Evolutionary conservation across 164 flowering plant species (phyloP).

Genomic region (Litsea cubeba): DNA sequence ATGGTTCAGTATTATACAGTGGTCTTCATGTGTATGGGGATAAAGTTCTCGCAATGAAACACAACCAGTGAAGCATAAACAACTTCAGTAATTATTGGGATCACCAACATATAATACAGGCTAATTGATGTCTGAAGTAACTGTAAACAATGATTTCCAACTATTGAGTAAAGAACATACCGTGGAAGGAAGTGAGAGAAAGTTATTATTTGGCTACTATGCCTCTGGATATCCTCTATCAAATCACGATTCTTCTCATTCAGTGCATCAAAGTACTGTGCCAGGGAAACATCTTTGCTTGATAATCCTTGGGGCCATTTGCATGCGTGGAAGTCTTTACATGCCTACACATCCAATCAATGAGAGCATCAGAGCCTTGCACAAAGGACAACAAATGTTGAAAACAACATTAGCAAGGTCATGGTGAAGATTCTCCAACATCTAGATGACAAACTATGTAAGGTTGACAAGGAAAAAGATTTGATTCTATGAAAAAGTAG

Average conservation of each 20-base stretch:
- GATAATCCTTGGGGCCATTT: constrained; percentile 67
- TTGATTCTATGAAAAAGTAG: no score
- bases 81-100: neutral
- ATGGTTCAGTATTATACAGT: no score
- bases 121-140: neutral
- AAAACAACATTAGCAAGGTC: neutral
- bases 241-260: constrained; percentile 41
- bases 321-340: constrained; percentile 81
- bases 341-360: constrained; percentile 40
- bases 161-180: constrained; percentile 21
- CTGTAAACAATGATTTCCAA: neutral
- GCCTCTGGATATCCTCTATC: constrained; percentile 40
- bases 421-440: no score
- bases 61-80: no score
- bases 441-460: neutral
- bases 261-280: constrained; percentile 61
- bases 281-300: constrained; percentile 51
- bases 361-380: neutral
- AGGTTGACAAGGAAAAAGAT: neutral
- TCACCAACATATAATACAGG: neutral
- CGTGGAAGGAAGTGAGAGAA: constrained; percentile 89
- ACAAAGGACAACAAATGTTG: neutral
- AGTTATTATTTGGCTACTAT: constrained; percentile 53
- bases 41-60: no score
- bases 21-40: no score